A percentile compares a stretch with the other conserved stretches of the same genome.
Evolutionary conservation across 169 alveolate genomes (phyloP).

Genomic region (Cryptosporidium viatorum): DNA sequence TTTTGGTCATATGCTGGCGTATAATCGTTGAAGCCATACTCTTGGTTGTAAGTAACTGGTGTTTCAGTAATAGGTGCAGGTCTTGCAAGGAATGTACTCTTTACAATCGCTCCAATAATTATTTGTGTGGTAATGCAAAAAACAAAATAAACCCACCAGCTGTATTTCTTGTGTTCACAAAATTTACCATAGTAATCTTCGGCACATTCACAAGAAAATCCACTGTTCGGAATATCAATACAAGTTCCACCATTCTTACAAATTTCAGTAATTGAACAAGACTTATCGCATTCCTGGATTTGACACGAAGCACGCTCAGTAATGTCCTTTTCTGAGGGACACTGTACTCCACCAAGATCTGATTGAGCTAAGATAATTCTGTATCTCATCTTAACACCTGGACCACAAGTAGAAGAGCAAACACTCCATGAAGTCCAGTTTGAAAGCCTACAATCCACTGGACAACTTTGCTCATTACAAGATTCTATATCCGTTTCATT

Average conservation of each 20-base stretch:
- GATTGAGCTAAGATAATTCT: constrained; percentile 37
- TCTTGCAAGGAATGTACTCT: constrained; percentile 39
- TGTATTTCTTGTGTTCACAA: constrained; percentile 37
- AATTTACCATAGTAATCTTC: constrained; percentile 48
- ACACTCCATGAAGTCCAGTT: constrained; percentile 58
- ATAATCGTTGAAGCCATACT: constrained; percentile 17
- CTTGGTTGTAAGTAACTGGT: constrained; percentile 26
- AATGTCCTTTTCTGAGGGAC: constrained; percentile 42
- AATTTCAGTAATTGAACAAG: constrained; percentile 14
- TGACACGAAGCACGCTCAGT: constrained; percentile 51
- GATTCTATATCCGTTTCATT: constrained; percentile 17
- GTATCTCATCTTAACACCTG: constrained; percentile 36
- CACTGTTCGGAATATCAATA: constrained; percentile 46
- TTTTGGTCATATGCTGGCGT: constrained; percentile 31
- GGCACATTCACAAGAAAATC: constrained; percentile 56
- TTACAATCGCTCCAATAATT: constrained; percentile 57
- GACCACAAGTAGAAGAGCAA: constrained; percentile 70
- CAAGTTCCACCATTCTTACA: constrained; percentile 70
- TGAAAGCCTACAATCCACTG: constrained; percentile 44
- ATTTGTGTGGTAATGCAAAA: constrained; percentile 35
- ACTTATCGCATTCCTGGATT: constrained; percentile 33
- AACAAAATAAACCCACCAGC: constrained; percentile 69
- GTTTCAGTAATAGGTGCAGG: constrained; percentile 20
- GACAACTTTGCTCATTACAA: constrained; percentile 68
- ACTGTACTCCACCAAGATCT: constrained; percentile 62